A percentile compares a stretch with the other conserved stretches of the same genome.
Conservation (phyloP, 805 yeast genomes). For the Ogataea haglerorum region DNA sequence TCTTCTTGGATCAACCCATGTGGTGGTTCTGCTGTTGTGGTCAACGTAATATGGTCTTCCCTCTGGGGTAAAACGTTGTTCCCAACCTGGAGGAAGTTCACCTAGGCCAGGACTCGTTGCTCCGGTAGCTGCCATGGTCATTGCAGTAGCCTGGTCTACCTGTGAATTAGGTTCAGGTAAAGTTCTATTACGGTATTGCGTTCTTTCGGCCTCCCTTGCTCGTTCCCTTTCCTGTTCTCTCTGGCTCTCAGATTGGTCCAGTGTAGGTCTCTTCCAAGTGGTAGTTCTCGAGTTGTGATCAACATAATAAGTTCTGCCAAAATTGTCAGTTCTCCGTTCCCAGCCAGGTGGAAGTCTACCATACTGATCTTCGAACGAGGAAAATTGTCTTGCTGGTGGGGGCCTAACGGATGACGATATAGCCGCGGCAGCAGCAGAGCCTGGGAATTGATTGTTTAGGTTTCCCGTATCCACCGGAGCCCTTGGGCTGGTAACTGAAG, state of each 20-base stretch:
- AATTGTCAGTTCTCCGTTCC: conserved; percentile 97
- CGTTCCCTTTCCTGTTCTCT: conserved; percentile 56
- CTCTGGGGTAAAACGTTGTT: conserved; percentile 95
- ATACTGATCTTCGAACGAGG: conserved; percentile 94
- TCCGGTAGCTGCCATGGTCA: conserved; percentile 66
- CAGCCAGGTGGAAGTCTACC: conserved; percentile 98
- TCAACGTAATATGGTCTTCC: conserved; percentile 98
- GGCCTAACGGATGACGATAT: conserved; percentile 27
- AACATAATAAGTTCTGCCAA: conserved; percentile 95
- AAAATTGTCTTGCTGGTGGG: conserved; percentile 54
- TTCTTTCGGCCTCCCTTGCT: conserved; percentile 81
- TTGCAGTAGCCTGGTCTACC: conserved; percentile 39
- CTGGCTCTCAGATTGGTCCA: conserved; percentile 74
- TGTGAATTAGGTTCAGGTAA: conserved; percentile 73
- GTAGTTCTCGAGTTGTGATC: conserved; percentile 98
- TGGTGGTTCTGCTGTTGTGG: conserved; percentile 98
- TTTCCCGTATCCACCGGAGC: conserved; percentile 12
- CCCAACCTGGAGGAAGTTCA: conserved; percentile 98
- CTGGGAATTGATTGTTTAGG: conserved; percentile 25
- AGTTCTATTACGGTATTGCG: conserved; percentile 87
- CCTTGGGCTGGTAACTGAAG: conserved; percentile 12
- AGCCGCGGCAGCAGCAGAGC: conserved; percentile 27
- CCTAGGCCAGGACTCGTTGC: conserved; percentile 95
- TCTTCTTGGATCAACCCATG: conserved; percentile 99
- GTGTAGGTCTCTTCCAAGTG: conserved; percentile 97